Base-by-base conservation (phyloP, 768 basidiomycete species). In the Coprinopsis cinerea region DNA sequence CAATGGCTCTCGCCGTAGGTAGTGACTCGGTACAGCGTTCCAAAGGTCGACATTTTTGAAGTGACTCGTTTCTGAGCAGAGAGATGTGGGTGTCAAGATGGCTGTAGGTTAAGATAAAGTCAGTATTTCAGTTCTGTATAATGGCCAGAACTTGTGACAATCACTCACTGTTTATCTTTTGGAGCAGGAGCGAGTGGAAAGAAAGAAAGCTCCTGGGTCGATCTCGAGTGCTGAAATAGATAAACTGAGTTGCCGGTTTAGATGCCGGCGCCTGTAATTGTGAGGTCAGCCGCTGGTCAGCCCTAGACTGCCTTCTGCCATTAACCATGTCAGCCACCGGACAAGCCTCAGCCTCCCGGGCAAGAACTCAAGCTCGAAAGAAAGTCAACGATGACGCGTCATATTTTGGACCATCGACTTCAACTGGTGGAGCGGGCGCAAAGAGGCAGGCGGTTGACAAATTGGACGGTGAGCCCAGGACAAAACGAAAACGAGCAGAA, bases 1-100 rank as follows among this genome's bases (percentile, higher is more conserved):
- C 96, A 97, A 65, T 99, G 96, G 55, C 89, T 92, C 73, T 99
- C 96, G 52, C 96, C 96, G 63, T 89, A 99, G 55, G 96, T 99
- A 47, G 94, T 94, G 23, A 99, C 96, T 41, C 92, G 80, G 73
- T 90, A 99, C 32, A 90, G 73, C 22, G 76, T 81, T 20, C 96
- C 96, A 68, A 88, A 99, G 48, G 93, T 89, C 20, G 92, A 95
- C 96, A 99, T 97, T 52, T 9, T 25, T 56, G 41, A 45, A 44
- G 27, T 28, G 43, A 52, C 34, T 35, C 18, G 34, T 18, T n/a
- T 45, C 13, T 25, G 26, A 17, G 30, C 9, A 3, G 44, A 25
- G n/a, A 45, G 4, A n/a, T 27, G 44, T 15, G 13, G 24, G n/a
- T 45, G 24, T 14, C 15, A 7, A 14, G 18, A 44, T 34, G 30